Percentiles rank a stretch among this genome's conserved stretches.
Conservation (phyloP, 148 eudicot genomes). For the Gaultheria prostrata region DNA sequence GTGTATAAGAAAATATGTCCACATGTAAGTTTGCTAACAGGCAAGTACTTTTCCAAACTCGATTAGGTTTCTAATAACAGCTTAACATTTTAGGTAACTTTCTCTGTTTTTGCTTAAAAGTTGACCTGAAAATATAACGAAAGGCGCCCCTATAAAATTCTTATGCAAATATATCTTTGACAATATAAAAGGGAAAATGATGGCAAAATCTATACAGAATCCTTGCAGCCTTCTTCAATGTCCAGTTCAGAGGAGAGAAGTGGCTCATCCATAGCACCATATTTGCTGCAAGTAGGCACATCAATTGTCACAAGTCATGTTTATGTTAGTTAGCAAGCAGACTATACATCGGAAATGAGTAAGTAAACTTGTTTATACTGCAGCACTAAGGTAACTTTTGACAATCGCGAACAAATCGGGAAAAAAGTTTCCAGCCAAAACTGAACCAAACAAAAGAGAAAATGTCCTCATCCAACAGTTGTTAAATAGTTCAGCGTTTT, state of each 20-base stretch:
- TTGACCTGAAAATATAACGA: slow-evolving; percentile 4
- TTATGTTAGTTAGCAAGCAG: neutral
- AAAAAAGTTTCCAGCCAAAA: neutral
- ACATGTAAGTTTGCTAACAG: neutral
- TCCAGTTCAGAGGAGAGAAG: slow-evolving; percentile 48
- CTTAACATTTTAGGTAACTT: neutral
- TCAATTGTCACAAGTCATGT: neutral
- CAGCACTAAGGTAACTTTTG: neutral
- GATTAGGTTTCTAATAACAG: neutral
- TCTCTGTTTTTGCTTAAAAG: neutral
- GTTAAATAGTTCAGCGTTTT: neutral
- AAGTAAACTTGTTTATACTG: neutral
- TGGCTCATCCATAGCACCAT: slow-evolving; percentile 48
- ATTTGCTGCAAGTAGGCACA: slow-evolving; percentile 25
- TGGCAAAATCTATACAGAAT: slow-evolving; percentile 41
- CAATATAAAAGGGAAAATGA: neutral
- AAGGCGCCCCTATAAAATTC: slow-evolving; percentile 4
- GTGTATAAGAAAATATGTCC: neutral
- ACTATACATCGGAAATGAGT: neutral
- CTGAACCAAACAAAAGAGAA: slow-evolving; percentile 4
- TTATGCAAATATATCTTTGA: neutral
- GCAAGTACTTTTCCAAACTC: neutral
- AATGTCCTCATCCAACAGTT: neutral
- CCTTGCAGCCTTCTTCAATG: slow-evolving; percentile 42
- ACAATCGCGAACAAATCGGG: neutral